Base-by-base conservation (phyloP, 2,329 filamentous ascomycete genomes). In the Fusarium lateritium region DNA sequence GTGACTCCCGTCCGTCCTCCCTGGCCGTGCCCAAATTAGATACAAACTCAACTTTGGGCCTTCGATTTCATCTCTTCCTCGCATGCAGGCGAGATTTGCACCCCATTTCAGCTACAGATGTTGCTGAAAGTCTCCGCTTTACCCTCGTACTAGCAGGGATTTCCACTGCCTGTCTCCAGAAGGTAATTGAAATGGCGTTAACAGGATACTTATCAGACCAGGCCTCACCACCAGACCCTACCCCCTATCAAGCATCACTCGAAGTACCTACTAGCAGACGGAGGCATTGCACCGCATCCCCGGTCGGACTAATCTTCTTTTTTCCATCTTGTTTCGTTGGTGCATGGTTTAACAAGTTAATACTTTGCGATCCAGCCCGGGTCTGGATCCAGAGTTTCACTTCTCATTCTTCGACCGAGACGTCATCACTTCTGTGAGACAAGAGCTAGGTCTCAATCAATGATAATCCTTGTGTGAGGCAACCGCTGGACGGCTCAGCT, bases 61-160 rank as follows among this genome's bases (percentile, higher is more conserved):
- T 60, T 57, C 54, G 65, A 72, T 72, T 72, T 63, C 61, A 73
- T 73, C 64, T 24, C 61, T 54, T 62, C 49, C 60, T 52, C 67
- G 52, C 68, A 64, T 62, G 34, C 59, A 70, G 67, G 62, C 73
- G 70, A 75, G 65, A 75, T 75, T 75, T 68, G 56, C 62, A 65
- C 58, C 68, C 56, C 47, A 51, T 64, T 64, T 67, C 64, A 65
- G 65, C 65, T 69, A 49, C 61, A 36, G 62, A 59, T 55, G 60
- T 50, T 70, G 62, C 54, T 65, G 44, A 34, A 38, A 56, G 52
- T 58, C 59, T 69, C 73, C 73, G 59, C 69, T 66, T 62, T 38
- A 17, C n/a, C 31, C 26, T 31, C 31, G 42, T 45, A 62, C 73
- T 75, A 70, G 71, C 73, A 71, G 56, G 71, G 73, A 24, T 52